Evolutionary conservation across 192 early-diverging fungal species (phyloP).

Genomic region (Coemansia sp.): DNA sequence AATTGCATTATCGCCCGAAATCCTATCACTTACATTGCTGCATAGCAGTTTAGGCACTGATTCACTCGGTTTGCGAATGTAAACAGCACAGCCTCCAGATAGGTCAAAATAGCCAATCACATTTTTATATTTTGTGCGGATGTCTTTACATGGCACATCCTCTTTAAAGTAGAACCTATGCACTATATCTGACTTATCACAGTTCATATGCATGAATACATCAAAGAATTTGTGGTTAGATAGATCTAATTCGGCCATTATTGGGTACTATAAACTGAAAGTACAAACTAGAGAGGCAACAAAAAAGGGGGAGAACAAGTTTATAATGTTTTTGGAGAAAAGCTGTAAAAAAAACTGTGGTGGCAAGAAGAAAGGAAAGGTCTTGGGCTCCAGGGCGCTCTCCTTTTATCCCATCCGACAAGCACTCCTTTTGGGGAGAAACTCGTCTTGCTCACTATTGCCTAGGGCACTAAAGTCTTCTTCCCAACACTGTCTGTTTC

Average conservation of each 20-base stretch:
- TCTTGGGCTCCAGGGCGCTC: not conserved
- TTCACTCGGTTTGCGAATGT: not conserved
- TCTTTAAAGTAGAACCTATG: not conserved
- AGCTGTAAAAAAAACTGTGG: not conserved
- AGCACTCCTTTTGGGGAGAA: too few species aligned
- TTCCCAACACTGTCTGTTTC: too few species aligned
- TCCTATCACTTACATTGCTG: too few species aligned
- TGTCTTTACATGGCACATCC: not conserved
- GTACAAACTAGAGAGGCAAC: too few species aligned
- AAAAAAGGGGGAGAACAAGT: not conserved
- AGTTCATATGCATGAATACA: not conserved
- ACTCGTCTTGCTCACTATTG: too few species aligned
- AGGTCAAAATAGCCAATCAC: not conserved
- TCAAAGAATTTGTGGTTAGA: not conserved
- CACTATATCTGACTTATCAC: not conserved
- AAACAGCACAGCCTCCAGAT: not conserved
- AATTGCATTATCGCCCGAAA: too few species aligned
- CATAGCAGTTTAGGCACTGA: not conserved
- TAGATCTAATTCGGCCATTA: not conserved
- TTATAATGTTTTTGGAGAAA: too few species aligned
- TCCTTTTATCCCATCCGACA: not conserved
- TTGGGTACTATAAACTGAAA: too few species aligned
- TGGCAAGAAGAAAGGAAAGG: not conserved
- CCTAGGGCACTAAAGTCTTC: too few species aligned
- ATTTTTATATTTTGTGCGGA: not conserved